Conservation (phyloP, 2,329 filamentous ascomycete genomes). For the Arthrobotrys sphaeroides region DNA sequence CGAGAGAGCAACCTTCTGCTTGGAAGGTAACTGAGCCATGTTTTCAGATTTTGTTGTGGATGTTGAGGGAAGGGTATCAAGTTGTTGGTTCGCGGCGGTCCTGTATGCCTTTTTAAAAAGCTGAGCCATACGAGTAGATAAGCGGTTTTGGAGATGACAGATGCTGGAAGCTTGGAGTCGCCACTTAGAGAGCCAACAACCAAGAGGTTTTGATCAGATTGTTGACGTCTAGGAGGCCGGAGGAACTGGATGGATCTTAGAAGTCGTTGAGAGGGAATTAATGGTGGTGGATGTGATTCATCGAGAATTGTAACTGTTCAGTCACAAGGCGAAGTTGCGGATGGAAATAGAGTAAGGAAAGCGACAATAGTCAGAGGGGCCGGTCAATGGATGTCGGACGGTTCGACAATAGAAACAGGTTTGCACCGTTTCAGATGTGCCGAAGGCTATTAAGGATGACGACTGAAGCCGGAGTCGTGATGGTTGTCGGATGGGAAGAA, state of each 20-base stretch:
- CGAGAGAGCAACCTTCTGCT: conserved; percentile 48
- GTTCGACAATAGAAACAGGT: background rate
- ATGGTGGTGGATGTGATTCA: background rate
- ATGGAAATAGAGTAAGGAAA: background rate
- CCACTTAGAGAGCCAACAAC: background rate
- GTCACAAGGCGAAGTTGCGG: background rate
- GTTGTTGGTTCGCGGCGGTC: conserved; percentile 23
- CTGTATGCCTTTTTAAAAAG: conserved; percentile 37
- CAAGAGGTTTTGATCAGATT: background rate
- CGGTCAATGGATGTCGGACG: too few species aligned
- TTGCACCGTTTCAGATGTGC: background rate
- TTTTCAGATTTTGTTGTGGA: conserved; percentile 11
- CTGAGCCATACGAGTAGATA: conserved; percentile 22
- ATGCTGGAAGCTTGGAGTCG: background rate
- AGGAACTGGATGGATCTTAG: background rate
- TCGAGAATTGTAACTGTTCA: background rate
- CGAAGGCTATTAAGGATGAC: background rate
- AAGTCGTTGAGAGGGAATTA: background rate
- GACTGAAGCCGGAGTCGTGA: background rate
- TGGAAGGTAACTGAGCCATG: conserved; percentile 50
- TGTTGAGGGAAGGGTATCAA: background rate
- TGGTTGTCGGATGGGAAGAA: background rate
- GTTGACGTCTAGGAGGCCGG: background rate
- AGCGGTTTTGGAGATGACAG: background rate
- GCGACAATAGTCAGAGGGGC: background rate